phyloP scores from a whole-genome alignment of 1,139 yeast genomes.

The Yamadazyma atmosphaerica region DNA sequence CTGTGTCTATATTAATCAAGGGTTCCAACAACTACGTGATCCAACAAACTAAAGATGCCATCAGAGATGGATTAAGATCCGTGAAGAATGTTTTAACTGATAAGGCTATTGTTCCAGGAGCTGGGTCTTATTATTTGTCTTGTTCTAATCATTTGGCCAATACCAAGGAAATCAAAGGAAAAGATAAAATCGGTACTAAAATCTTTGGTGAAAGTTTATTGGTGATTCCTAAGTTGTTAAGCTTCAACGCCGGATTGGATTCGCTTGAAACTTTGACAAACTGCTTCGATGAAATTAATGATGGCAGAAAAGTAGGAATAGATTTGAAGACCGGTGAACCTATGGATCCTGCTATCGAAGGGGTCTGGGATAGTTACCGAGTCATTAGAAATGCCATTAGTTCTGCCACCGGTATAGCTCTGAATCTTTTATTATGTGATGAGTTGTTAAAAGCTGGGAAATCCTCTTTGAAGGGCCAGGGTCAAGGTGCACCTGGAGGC shows the following conservation, averaged over 20 bases:
- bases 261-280: constrained; percentile 84
- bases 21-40: constrained; percentile 90
- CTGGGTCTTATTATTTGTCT: constrained; percentile 91
- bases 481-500: constrained; percentile 16
- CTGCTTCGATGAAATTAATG: constrained; percentile 87
- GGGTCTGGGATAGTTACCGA: constrained; percentile 94
- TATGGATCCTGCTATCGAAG: constrained; percentile 91
- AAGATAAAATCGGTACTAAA: constrained; percentile 83
- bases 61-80: constrained; percentile 94
- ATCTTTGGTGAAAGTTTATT: constrained; percentile 93
- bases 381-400: constrained; percentile 91
- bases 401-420: constrained; percentile 92
- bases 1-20: constrained; percentile 88
- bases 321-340: constrained; percentile 93
- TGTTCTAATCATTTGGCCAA: constrained; percentile 67
- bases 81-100: constrained; percentile 91
- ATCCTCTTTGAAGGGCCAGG: constrained; percentile 69
- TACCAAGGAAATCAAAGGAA: constrained; percentile 70
- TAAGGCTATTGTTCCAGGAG: constrained; percentile 88
- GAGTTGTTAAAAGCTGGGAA: constrained; percentile 96
- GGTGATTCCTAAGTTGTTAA: constrained; percentile 88
- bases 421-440: constrained; percentile 89
- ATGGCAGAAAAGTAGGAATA: constrained; percentile 84
- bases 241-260: constrained; percentile 92
- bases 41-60: constrained; percentile 93